phyloP scores from a whole-genome alignment of 2,329 filamentous ascomycete genomes.

The Penicillium freii region DNA sequence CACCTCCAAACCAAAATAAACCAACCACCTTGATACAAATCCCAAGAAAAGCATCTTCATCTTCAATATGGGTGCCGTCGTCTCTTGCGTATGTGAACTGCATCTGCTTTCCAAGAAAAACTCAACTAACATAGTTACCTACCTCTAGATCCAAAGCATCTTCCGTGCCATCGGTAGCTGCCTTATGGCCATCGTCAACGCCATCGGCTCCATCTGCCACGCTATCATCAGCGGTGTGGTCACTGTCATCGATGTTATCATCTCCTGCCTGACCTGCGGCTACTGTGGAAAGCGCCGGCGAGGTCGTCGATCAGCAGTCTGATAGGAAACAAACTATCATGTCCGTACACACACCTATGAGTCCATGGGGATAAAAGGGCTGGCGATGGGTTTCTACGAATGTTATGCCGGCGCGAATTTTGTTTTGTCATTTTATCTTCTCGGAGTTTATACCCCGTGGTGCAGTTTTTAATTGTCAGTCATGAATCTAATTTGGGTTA shows the following conservation, averaged over 20 bases:
- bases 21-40: slow-evolving; percentile 9
- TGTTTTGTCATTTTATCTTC: not conserved
- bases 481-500: not conserved
- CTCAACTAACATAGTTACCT: slow-evolving; percentile 17
- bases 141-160: slow-evolving; percentile 54
- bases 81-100: slow-evolving; percentile 69
- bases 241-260: slow-evolving; percentile 63
- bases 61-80: slow-evolving; percentile 72
- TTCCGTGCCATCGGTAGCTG: slow-evolving; percentile 64
- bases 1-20: slow-evolving; percentile 17
- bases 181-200: slow-evolving; percentile 67
- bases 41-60: slow-evolving; percentile 4
- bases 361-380: not conserved
- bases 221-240: slow-evolving; percentile 68
- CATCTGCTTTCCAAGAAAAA: slow-evolving; percentile 18
- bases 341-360: not conserved
- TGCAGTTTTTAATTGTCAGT: not conserved
- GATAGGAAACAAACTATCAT: not conserved
- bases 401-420: slow-evolving; percentile 1
- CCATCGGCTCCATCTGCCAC: slow-evolving; percentile 62
- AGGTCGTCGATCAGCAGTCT: slow-evolving; percentile 25
- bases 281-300: slow-evolving; percentile 34
- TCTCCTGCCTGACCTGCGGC: slow-evolving; percentile 60
- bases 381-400: slow-evolving; percentile 6
- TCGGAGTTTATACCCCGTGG: slow-evolving; percentile 7